Base-by-base conservation (phyloP, 805 yeast species). In the Metschnikowia kofuensis region DNA sequence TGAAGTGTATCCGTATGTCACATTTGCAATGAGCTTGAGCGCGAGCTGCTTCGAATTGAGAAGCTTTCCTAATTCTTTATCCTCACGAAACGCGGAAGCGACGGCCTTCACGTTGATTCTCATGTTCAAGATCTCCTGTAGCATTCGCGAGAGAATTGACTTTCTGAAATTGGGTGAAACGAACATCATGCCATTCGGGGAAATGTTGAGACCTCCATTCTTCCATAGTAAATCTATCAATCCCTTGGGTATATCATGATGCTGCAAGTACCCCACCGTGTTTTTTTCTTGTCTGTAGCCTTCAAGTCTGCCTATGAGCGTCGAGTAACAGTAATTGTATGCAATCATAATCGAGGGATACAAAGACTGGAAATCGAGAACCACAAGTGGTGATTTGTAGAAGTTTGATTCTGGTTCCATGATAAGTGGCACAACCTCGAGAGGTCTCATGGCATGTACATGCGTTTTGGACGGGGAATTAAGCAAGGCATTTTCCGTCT, bases 331-430 rank as follows among this genome's bases (percentile, higher is more conserved):
- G 55, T 94, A 72, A 65, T 94, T 94, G 68, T 94, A 98, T 0
- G 99, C 99, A 96, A 95, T 94, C 96, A 94, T 91, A 61, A 94
- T 94, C 50, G 97, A 91, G 0, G 99, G 99, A 62, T 94, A 94
- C 42, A 94, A 74, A 0, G 97, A 89, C 59, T 92, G 96, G 60
- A 94, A 94, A 64, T 94, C 99, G 16, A 94, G 68, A 0, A 94
- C 98, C 14, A 91, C 79, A 29, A 94, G 71, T 0, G 99, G 99
- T 49, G 92, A 85, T 48, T 88, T 89, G 64, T 90, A 94, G 55
- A 84, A 87, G 15, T 81, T 83, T 6, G 96, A 82, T 26, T 80
- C 79, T 0, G 99, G 99, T 60, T 94, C 99, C 91, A 94, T 83
- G 2, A 94, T 89, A 45, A 94, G 71, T 0, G 98, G 96, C 6